phyloP scores from a whole-genome alignment of 805 yeast genomes.

The Candida hispaniensis region DNA sequence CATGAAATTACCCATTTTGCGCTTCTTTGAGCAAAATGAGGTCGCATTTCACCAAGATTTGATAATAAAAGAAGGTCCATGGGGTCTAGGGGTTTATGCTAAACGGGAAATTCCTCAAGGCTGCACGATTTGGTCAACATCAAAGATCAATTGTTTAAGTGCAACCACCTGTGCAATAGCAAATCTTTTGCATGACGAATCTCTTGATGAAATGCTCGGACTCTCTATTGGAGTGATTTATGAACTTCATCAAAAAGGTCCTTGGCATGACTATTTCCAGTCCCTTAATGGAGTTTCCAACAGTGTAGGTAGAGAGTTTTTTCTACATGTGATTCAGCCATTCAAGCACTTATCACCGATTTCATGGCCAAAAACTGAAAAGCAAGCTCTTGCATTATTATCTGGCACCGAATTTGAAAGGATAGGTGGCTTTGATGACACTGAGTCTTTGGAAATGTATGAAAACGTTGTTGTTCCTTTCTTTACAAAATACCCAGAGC shows the following conservation, averaged over 20 bases:
- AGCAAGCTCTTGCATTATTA: constrained; percentile 36
- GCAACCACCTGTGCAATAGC: constrained; percentile 45
- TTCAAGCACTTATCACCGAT: constrained; percentile 6
- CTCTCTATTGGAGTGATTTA: constrained; percentile 61
- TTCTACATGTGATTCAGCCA: too few relatives aligned
- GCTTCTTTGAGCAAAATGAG: constrained; percentile 47
- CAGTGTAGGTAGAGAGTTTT: constrained; percentile 23
- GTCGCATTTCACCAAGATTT: constrained; percentile 46
- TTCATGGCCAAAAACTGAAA: constrained; percentile 60
- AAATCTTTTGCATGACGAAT: constrained; percentile 52
- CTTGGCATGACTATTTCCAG: constrained; percentile 62
- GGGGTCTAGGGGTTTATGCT: constrained; percentile 72
- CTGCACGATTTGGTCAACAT: too few relatives aligned
- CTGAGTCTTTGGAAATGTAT: constrained; percentile 34
- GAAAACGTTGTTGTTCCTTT: constrained; percentile 30
- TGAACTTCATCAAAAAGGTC: constrained; percentile 60
- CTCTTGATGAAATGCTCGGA: constrained; percentile 53
- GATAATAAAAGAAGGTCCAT: constrained; percentile 34
- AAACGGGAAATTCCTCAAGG: too few relatives aligned
- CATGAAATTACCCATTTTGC: constrained; percentile 3
- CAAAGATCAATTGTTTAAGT: too few relatives aligned
- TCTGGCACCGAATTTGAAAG: constrained; percentile 52
- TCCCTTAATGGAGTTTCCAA: constrained; percentile 42
- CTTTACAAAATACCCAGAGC: constrained; percentile 17
- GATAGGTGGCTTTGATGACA: constrained; percentile 47